Base-by-base conservation (phyloP, 2,329 filamentous ascomycete genomes). In the Aurifilum marmelostoma region DNA sequence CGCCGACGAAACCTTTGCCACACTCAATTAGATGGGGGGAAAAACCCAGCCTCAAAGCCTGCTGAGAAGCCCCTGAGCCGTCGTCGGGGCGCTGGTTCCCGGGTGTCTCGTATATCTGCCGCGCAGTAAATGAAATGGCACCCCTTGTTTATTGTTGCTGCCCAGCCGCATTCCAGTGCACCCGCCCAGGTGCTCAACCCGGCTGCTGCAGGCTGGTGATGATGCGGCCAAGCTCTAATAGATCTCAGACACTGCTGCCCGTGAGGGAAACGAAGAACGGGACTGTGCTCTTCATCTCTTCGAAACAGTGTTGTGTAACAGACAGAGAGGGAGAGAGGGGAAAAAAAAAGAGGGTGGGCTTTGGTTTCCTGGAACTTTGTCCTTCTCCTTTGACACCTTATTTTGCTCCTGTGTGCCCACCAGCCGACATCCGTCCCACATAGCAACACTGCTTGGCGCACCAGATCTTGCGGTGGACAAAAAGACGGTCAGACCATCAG, bases 261-360 rank as follows among this genome's bases (percentile, higher is more conserved):
- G 29, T 37, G 47, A 54, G 54, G 62, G 62, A 64, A 64, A 64
- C 39, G 43, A 64, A 50, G 8, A 50, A n/a, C 47, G 62, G 62
- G 2, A n/a, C n/a, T 12, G 54, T 32, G 43, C 47, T 29, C 12
- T 64, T 64, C 29, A 64, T 52, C 62, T 54, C 29, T 29, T 37
- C 47, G 62, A 54, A n/a, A 64, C 62, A 47, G 39, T 16, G 43
- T n/a, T 32, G 47, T 64, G 47, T 54, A 18, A 41, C 47, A 39
- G 6, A 21, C 3, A 47, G 43, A 47, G 43, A n/a, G 41, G 14
- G 41, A 18, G 18, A 9, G 9, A n/a, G 21, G 43, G n/a, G 21
- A 21, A 8, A 47, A 16, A 47, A 8, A 47, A 16, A 21, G 29
- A 27, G 7, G 21, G 56, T 8, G n/a, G 8, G 52, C 12, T n/a